phyloP scores from a whole-genome alignment of 1,284 basidiomycete genomes.

The Schizophyllum amplum region DNA sequence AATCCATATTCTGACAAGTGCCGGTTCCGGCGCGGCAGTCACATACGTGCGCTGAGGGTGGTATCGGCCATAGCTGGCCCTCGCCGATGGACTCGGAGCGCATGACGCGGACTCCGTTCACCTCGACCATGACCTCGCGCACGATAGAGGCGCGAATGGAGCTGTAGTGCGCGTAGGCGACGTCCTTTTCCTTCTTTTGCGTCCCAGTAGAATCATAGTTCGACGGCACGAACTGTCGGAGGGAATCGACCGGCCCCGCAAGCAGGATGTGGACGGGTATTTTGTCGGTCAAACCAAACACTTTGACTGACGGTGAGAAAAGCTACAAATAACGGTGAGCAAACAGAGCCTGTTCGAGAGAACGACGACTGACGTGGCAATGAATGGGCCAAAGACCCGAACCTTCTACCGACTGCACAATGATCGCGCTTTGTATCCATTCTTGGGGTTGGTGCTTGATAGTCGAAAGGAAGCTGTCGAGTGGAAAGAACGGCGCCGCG shows the following conservation, averaged over 20 bases:
- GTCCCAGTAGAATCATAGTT: no score
- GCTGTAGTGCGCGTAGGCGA: no score
- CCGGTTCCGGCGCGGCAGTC: background rate
- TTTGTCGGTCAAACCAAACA: conserved; percentile 3
- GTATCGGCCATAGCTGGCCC: background rate
- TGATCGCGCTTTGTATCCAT: conserved; percentile 3
- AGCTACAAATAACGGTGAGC: conserved; percentile 1
- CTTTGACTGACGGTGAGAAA: conserved; percentile 3
- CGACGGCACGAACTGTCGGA: no score
- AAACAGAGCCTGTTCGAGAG: no score
- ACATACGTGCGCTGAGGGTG: background rate
- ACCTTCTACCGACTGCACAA: no score
- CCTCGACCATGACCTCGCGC: conserved; percentile 3
- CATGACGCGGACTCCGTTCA: background rate
- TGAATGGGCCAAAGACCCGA: no score
- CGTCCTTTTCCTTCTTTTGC: no score
- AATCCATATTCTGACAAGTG: conserved; percentile 4
- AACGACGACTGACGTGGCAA: no score
- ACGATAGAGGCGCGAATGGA: background rate
- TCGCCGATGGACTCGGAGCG: background rate
- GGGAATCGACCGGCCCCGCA: background rate
- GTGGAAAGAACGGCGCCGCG: background rate
- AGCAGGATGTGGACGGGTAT: conserved; percentile 10
- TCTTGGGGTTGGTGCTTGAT: conserved; percentile 8
- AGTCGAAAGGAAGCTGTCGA: conserved; percentile 4